Evolutionary conservation across 2,329 filamentous ascomycete genomes (phyloP).

Genomic region (Pseudogymnoascus sp.): DNA sequence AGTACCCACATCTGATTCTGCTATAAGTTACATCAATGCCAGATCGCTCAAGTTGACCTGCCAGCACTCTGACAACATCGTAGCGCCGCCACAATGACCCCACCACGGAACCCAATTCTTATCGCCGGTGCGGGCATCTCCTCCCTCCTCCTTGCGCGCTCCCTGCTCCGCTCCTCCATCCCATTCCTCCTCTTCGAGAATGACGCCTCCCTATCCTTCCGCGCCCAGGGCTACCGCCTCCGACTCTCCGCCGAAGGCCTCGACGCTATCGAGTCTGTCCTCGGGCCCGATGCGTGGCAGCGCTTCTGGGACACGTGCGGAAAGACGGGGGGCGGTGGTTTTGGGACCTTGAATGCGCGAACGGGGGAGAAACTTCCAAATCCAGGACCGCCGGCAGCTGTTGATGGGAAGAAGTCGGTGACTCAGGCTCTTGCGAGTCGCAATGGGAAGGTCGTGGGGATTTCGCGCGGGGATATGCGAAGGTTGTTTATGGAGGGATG

Average conservation of each 20-base stretch:
- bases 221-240: constrained; percentile 56
- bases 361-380: constrained; percentile 40
- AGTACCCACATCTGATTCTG: neutral
- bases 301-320: constrained; percentile 54
- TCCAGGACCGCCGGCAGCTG: constrained; percentile 19
- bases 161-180: constrained; percentile 29
- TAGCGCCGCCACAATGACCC: neutral
- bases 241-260: constrained; percentile 50
- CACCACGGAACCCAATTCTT: constrained; percentile 32
- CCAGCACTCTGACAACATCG: neutral
- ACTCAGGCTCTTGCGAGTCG: constrained; percentile 39
- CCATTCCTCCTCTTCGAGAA: constrained; percentile 37
- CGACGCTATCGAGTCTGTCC: constrained; percentile 52
- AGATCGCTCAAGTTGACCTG: neutral
- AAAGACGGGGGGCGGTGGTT: constrained; percentile 51
- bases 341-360: constrained; percentile 43
- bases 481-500: constrained; percentile 49
- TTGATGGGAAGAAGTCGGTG: constrained; percentile 22
- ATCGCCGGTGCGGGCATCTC: constrained; percentile 36
- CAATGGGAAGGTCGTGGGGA: constrained; percentile 53
- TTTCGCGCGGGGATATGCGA: constrained; percentile 57
- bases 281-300: constrained; percentile 40
- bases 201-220: constrained; percentile 44
- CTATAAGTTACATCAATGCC: neutral
- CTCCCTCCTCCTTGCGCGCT: constrained; percentile 33